Conservation (phyloP, 2,329 filamentous ascomycete species). For the Davidsoniella australis region DNA sequence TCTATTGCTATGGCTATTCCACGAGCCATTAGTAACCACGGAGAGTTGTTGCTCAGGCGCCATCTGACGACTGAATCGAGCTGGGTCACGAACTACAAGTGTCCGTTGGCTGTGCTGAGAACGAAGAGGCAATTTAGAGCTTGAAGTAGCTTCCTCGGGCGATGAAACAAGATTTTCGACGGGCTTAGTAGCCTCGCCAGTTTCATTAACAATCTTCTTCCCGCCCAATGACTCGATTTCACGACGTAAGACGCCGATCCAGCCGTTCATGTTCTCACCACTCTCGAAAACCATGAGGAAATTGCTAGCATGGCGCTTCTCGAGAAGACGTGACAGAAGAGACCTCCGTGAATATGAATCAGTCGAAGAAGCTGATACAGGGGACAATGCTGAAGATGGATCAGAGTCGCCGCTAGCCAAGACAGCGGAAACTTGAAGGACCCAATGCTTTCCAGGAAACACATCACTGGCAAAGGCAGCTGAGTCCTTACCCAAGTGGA, state of each 20-base stretch:
- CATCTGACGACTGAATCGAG: constrained; percentile 20
- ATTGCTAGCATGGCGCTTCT: constrained; percentile 41
- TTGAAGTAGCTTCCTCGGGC: constrained; percentile 3
- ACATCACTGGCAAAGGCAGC: constrained; percentile 67
- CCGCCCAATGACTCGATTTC: constrained; percentile 57
- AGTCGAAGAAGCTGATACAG: neutral
- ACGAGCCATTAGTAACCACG: neutral
- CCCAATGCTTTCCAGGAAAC: constrained; percentile 66
- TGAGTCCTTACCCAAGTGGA: constrained; percentile 56
- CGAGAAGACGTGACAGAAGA: constrained; percentile 38
- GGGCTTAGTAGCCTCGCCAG: constrained; percentile 29
- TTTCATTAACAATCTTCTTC: constrained; percentile 44
- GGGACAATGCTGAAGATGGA: constrained; percentile 20
- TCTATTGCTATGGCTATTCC: constrained; percentile 17
- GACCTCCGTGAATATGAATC: constrained; percentile 32
- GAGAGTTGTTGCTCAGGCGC: constrained; percentile 4
- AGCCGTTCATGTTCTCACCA: constrained; percentile 58
- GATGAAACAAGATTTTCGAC: constrained; percentile 19
- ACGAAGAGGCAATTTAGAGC: constrained; percentile 16
- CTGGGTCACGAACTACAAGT: constrained; percentile 29
- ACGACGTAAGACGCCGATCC: constrained; percentile 50
- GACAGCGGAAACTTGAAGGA: constrained; percentile 54
- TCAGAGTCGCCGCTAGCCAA: constrained; percentile 32
- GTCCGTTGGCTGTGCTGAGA: constrained; percentile 29
- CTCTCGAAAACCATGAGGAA: constrained; percentile 58